Evolutionary conservation across 495 filamentous ascomycete genomes (phyloP).

Genomic region (Penicillium tannophilum): DNA sequence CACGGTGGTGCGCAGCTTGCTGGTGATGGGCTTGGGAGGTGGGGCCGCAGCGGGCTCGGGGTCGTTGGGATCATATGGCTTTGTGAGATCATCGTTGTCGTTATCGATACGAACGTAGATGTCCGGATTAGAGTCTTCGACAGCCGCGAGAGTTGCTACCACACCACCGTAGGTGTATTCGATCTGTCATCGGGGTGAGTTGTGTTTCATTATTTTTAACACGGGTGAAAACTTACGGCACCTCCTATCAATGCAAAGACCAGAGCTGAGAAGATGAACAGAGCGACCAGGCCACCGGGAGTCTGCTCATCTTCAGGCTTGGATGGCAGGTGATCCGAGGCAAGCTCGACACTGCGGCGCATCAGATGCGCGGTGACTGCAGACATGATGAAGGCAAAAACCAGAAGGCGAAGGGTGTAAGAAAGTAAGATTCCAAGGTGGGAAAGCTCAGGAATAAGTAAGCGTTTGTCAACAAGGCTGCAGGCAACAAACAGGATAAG

Average conservation of each 20-base stretch:
- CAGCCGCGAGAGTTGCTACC: conserved; percentile 59
- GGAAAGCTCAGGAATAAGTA: no score
- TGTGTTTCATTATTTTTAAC: neutral
- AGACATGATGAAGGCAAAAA: conserved; percentile 14
- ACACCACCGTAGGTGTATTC: conserved; percentile 62
- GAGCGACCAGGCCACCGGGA: conserved; percentile 8
- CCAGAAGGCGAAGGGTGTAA: neutral
- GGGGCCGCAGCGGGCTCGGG: conserved; percentile 25
- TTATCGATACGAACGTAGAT: conserved; percentile 52
- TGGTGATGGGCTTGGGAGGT: conserved; percentile 57
- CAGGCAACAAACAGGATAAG: no score
- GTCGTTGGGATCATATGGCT: conserved; percentile 37
- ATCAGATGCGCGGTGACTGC: conserved; percentile 10
- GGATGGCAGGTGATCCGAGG: conserved; percentile 6
- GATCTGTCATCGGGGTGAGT: conserved; percentile 23
- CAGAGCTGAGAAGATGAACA: neutral
- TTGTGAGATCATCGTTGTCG: conserved; percentile 31
- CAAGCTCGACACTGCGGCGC: conserved; percentile 20
- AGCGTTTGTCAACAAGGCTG: no score
- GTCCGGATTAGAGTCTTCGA: conserved; percentile 63
- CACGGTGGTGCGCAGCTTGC: conserved; percentile 56
- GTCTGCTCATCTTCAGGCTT: conserved; percentile 7
- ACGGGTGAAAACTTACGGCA: conserved; percentile 13
- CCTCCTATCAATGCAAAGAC: neutral
- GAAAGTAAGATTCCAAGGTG: neutral